Conservation (phyloP, 2,329 filamentous ascomycete species). For the Claviceps pusilla region DNA sequence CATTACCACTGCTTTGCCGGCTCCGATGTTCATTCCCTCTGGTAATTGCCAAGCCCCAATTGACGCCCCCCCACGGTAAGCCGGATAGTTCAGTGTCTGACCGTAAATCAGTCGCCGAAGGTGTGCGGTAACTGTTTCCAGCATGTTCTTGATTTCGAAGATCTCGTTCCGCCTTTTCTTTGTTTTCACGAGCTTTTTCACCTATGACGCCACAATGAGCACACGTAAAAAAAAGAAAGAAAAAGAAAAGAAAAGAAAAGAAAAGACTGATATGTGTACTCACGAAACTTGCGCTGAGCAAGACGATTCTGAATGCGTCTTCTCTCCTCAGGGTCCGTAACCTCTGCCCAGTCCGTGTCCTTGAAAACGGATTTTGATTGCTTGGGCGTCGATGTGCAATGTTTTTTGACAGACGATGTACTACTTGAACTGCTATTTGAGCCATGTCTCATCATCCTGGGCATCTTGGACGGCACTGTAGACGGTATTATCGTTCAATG, state of each 20-base stretch:
- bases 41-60: conserved; percentile 38
- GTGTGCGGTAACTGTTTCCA: conserved; percentile 47
- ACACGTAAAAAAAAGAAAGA: background rate
- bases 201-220: conserved; percentile 28
- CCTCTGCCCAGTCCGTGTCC: conserved; percentile 51
- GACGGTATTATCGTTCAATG: background rate
- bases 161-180: conserved; percentile 49
- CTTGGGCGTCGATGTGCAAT: conserved; percentile 16
- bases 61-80: conserved; percentile 58
- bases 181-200: conserved; percentile 53
- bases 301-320: conserved; percentile 63
- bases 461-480: background rate
- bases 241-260: no score
- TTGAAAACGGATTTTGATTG: conserved; percentile 28
- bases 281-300: conserved; percentile 63
- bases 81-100: conserved; percentile 41
- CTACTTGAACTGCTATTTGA: conserved; percentile 8
- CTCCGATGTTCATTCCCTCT: conserved; percentile 35
- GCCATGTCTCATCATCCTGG: conserved; percentile 9
- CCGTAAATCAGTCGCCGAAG: conserved; percentile 40
- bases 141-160: conserved; percentile 48
- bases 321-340: conserved; percentile 56
- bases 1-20: conserved; percentile 25
- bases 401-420: conserved; percentile 12
- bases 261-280: conserved; percentile 13